Evolutionary conservation across 202 grass and related monocot genomes (phyloP), one percentile per base, ranked within the genome.

Genomic region (Hordeum pubiflorum): DNA sequence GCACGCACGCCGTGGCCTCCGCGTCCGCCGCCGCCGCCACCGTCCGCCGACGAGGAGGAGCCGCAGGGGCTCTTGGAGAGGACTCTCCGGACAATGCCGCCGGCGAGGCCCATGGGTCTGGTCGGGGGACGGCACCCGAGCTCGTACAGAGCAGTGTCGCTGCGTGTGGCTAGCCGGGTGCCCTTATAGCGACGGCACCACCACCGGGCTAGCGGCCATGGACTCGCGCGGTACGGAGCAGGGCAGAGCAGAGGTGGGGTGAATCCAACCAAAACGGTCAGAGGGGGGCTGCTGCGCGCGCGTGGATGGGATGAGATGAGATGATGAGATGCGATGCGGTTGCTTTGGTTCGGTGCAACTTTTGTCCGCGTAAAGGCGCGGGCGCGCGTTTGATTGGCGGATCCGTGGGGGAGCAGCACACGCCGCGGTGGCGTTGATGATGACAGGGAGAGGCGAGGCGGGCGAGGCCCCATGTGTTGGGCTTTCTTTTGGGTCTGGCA

Each of bases 31-130:
- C 27, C 38, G 40, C 60, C 21, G 15, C 69, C 38, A 34, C 60
- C 21, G 12, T 57, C 43, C 18, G 17, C 18, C 36, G 13, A 31
- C 17, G 44, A 33, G n/a, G 72, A 15, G 4, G 87, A 83, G 36
- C 78, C 71, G 57, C 92, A 87, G 0, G 88, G 92, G 77, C 70
- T 89, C 75, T 89, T 95, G 33, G 88, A 90, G 85, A 95, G 86
- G 64, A 90, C 87, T 26, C 56, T 89, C 76, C 84, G 86, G 36
- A 93, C 87, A 56, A 99, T 86, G 77, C 88, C 87, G 50, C 96
- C 89, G 58, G 85, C 58, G 74, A 89, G 67, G 66, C 92, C 96
- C 96, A 97, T 97, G 15, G 14, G 27, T 29, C 27, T 29, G 27
- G 27, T 29, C 27, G 27, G 27, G 27, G 27, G 27, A 29, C 27